phyloP scores from a whole-genome alignment of 345 rosid genomes.

The Eucalyptus cloeziana region DNA sequence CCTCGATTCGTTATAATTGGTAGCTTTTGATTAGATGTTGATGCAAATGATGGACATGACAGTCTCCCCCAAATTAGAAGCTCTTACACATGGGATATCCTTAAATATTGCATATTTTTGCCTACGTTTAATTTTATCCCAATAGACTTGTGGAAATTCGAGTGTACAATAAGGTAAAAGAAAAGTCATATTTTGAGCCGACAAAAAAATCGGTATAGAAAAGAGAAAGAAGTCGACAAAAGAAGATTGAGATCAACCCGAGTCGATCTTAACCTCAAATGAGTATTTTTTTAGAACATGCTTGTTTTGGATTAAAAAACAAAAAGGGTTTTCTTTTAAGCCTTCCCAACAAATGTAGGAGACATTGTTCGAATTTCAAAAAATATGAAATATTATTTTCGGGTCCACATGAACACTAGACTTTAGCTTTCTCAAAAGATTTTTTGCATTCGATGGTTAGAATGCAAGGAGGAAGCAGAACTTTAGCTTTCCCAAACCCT shows the following conservation, averaged over 20 bases:
- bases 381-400: not conserved
- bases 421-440: not conserved
- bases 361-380: not conserved
- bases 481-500: not conserved
- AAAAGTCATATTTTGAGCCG: rapidly evolving
- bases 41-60: not conserved
- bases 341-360: no score
- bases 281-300: not conserved
- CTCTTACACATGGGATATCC: not conserved
- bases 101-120: not conserved
- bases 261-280: no score
- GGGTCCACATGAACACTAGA: not conserved
- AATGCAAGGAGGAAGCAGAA: rapidly evolving
- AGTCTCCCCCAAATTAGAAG: not conserved
- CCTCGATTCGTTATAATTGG: not conserved
- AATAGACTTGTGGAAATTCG: not conserved
- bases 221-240: no score
- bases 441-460: rapidly evolving
- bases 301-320: not conserved
- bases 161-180: not conserved
- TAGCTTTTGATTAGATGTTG: not conserved
- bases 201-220: rapidly evolving
- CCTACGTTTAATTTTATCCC: not conserved
- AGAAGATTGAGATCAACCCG: not conserved
- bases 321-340: not conserved